Conservation (phyloP, 805 yeast species). For the Lachancea waltii region DNA sequence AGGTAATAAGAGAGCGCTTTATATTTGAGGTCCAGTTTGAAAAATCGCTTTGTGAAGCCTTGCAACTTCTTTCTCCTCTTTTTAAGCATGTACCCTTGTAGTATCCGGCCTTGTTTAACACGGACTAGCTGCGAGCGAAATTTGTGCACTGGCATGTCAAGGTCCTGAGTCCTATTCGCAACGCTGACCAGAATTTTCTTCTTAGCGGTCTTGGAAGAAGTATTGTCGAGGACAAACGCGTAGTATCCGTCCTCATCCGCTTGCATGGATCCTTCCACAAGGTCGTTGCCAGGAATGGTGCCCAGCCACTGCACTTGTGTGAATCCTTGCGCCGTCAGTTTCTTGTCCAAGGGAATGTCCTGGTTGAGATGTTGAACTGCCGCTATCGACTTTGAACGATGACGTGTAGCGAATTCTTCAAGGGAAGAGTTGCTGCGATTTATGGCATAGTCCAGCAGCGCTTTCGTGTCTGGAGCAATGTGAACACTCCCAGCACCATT, state of each 20-base stretch:
- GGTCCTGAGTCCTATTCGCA: constrained; percentile 12
- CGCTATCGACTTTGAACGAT: constrained; percentile 33
- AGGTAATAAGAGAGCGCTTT: constrained; percentile 79
- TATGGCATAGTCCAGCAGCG: constrained; percentile 22
- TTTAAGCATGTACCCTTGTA: constrained; percentile 75
- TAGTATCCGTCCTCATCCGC: constrained; percentile 56
- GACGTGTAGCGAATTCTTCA: constrained; percentile 21
- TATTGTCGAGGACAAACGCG: constrained; percentile 88
- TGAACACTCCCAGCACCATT: constrained; percentile 16
- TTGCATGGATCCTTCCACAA: constrained; percentile 55
- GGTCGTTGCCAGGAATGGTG: constrained; percentile 51
- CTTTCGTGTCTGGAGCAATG: constrained; percentile 29
- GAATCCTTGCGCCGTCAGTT: constrained; percentile 49
- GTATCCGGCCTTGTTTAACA: constrained; percentile 50
- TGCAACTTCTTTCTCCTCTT: constrained; percentile 78
- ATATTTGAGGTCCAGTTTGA: constrained; percentile 72
- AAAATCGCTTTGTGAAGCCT: constrained; percentile 80
- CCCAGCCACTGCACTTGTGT: constrained; percentile 49
- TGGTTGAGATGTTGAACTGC: constrained; percentile 33
- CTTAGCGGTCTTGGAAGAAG: constrained; percentile 77
- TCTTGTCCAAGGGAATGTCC: constrained; percentile 47
- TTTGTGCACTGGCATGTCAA: constrained; percentile 5
- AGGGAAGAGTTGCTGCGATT: constrained; percentile 9
- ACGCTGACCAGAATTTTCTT: constrained; percentile 60
- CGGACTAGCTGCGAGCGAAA: constrained; percentile 10